Percentiles rank a stretch among this genome's conserved stretches.
phyloP scores from a whole-genome alignment of 345 rosid species.

The Punica granatum region DNA sequence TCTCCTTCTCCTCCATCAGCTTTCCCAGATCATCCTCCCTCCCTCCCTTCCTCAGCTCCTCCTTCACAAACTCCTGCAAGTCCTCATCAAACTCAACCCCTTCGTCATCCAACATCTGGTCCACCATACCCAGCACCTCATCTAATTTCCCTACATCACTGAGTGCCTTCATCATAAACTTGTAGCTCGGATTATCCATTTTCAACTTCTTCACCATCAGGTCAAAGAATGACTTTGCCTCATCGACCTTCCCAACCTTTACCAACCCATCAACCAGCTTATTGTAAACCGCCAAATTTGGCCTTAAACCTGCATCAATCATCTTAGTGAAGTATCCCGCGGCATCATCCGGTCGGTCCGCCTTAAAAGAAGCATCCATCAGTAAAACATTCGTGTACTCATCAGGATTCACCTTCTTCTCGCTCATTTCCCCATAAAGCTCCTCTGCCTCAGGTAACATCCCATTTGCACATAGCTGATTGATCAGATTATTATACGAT shows the following conservation, averaged over 20 bases:
- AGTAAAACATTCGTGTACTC: slow-evolving; percentile 62
- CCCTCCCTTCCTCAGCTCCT: slow-evolving; percentile 57
- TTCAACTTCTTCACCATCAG: slow-evolving; percentile 81
- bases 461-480: slow-evolving; percentile 63
- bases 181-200: slow-evolving; percentile 69
- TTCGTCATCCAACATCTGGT: slow-evolving; percentile 66
- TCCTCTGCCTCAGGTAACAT: slow-evolving; percentile 65
- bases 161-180: slow-evolving; percentile 64
- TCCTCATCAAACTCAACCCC: slow-evolving; percentile 48
- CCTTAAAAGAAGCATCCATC: slow-evolving; percentile 75
- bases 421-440: slow-evolving; percentile 68
- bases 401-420: slow-evolving; percentile 72
- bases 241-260: slow-evolving; percentile 53
- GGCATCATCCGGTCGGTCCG: slow-evolving; percentile 61
- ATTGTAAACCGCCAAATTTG: slow-evolving; percentile 66
- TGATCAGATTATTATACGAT: slow-evolving; percentile 71
- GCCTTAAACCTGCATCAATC: slow-evolving; percentile 67
- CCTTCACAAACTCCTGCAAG: slow-evolving; percentile 69
- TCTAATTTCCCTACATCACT: slow-evolving; percentile 58
- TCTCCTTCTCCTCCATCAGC: slow-evolving; percentile 81
- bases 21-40: slow-evolving; percentile 67
- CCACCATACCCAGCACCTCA: slow-evolving; percentile 70
- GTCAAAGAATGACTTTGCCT: slow-evolving; percentile 68
- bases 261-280: slow-evolving; percentile 59
- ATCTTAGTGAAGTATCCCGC: slow-evolving; percentile 63